phyloP scores from a whole-genome alignment of 306 rosid species.

The Albizia julibrissin region DNA sequence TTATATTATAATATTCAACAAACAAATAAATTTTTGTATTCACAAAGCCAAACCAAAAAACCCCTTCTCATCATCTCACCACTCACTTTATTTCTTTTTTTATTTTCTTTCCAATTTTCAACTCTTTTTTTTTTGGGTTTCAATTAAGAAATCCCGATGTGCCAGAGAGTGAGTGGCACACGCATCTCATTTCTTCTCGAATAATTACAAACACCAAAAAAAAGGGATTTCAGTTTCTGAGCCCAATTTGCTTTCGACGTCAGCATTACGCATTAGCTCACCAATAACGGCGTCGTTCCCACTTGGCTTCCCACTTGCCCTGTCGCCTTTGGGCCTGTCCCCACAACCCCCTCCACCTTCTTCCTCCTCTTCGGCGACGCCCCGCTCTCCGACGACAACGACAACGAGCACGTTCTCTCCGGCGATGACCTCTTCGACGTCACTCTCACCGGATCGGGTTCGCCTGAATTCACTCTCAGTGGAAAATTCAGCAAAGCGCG shows the following conservation, averaged over 20 bases:
- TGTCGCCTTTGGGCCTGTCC: conserved; percentile 1
- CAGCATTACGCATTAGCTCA: conserved; percentile 31
- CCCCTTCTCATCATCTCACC: neutral
- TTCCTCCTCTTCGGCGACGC: conserved; percentile 61
- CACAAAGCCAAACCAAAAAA: conserved; percentile 29
- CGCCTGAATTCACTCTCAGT: conserved; percentile 84
- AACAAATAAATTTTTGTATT: conserved; percentile 31
- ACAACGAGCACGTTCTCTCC: conserved; percentile 45
- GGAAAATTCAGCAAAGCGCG: conserved; percentile 86
- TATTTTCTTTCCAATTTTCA: neutral
- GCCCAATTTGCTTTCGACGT: conserved; percentile 17
- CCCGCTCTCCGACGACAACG: conserved; percentile 35
- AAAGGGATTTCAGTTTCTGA: neutral
- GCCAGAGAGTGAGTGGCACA: conserved; percentile 25
- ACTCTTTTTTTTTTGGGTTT: neutral
- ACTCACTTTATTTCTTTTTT: neutral
- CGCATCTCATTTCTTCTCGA: neutral
- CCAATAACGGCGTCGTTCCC: conserved; percentile 25
- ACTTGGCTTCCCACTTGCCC: conserved; percentile 41
- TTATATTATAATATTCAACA: conserved; percentile 16
- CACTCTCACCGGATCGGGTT: conserved; percentile 89
- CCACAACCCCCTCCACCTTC: conserved; percentile 38
- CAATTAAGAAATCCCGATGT: neutral
- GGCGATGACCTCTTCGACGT: conserved; percentile 72
- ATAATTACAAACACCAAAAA: conserved; percentile 38